These are phyloP conservation scores for Pseudocercospora eumusae DNA, from an alignment of 2,329 filamentous ascomycete genomes.

Conservation along the genomic window DNA sequence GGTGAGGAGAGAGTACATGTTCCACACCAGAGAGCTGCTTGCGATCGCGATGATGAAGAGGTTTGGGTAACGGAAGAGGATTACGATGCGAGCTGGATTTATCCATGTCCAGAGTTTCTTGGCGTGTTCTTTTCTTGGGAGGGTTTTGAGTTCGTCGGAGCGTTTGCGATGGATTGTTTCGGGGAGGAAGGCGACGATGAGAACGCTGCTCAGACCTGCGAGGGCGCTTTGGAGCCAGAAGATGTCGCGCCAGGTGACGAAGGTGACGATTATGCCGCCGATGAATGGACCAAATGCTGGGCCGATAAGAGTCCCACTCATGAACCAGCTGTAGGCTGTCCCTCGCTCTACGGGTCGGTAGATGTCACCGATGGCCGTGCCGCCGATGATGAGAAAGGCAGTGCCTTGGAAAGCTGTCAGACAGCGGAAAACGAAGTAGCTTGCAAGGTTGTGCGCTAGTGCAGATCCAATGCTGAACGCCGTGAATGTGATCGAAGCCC, in stretches of 20 bases:
- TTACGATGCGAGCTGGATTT: conserved; percentile 65
- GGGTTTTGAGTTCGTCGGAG: conserved; percentile 61
- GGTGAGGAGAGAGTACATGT: conserved; percentile 63
- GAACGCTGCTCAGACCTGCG: conserved; percentile 59
- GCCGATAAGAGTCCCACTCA: conserved; percentile 61
- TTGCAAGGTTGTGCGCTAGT: conserved; percentile 67
- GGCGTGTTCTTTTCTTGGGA: conserved; percentile 52
- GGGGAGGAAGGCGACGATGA: conserved; percentile 67
- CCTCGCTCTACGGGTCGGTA: conserved; percentile 62
- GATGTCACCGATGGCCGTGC: conserved; percentile 65
- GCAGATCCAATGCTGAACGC: conserved; percentile 71
- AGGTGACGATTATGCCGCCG: conserved; percentile 73
- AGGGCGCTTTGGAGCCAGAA: conserved; percentile 76
- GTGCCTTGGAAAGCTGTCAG: conserved; percentile 70
- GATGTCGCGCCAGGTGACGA: conserved; percentile 69
- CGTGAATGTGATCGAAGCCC: conserved; percentile 65
- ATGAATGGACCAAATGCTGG: conserved; percentile 69
- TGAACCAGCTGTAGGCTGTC: conserved; percentile 65
- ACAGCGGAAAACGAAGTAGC: conserved; percentile 74
- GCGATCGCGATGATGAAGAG: conserved; percentile 63
- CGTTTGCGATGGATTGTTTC: conserved; percentile 71
- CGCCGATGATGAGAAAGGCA: conserved; percentile 71
- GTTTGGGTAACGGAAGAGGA: conserved; percentile 69
- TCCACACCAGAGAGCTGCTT: conserved; percentile 68
- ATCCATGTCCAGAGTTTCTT: conserved; percentile 62